Evolutionary conservation across 352 stramenopile genomes (phyloP), one percentile per base, ranked within the genome.

Genomic region (Phytophthora sansomeana): DNA sequence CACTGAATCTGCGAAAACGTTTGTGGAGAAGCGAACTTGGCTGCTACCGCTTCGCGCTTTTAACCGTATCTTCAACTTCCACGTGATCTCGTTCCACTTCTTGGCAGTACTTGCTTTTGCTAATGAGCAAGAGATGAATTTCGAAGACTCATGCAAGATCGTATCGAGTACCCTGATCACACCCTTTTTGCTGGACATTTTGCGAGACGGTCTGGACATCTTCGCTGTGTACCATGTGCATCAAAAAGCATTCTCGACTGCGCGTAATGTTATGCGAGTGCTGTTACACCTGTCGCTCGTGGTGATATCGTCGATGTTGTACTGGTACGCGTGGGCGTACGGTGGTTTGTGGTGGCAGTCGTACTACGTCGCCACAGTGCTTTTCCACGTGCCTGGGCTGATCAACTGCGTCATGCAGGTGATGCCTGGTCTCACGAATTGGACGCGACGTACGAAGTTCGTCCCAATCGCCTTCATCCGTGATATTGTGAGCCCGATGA

Each of bases 21-120:
- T 99, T 59, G 61, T 99, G 28, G 97, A 99, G 68, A 99, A 99
- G 71, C 87, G 97, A 16, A 98, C 93, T 33, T 99, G 97, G 96
- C 80, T 99, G 6, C 89, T 96, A 38, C 95, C 95, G 14, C 81
- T 99, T 33, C 92, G 98, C 36, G 95, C 96, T 6, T 95, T 99
- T 64, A 91, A 89, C 55, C 92, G 97, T 19, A 93, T 99, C 42
- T 93, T 99, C 48, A 97, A 99, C 70, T 99, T 98, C 81, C 97
- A 99, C 74, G 92, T 99, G 50, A 80, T 99, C 24, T 93, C 95
- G 7, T 99, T 99, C 79, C 98, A 99, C 63, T 85, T 99, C 13
- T 77, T 99, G 19, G 90, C 83, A 7, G 83, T 96, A 6, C 64
- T 99, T 19, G 95, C 96, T 16, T 99, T 99, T 57, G 83, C 81